These are phyloP conservation scores for Schwanniomyces vanrijiae DNA, from an alignment of 805 yeast species.

Conservation along the genomic window DNA sequence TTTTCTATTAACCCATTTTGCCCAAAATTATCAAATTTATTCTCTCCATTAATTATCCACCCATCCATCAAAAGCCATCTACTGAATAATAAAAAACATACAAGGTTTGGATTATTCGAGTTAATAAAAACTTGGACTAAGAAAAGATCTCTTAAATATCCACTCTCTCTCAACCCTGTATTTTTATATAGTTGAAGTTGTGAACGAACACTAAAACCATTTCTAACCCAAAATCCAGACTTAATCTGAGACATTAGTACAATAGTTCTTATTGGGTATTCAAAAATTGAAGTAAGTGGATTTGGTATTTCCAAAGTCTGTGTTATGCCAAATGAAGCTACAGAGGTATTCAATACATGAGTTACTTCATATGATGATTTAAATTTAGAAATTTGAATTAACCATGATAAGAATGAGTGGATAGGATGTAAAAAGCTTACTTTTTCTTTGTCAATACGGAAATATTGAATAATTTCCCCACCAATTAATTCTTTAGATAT, in stretches of 20 bases:
- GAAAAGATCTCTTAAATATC: conserved; percentile 76
- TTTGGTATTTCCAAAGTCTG: conserved; percentile 11
- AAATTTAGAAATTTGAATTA: conserved; percentile 54
- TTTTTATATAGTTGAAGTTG: conserved; percentile 80
- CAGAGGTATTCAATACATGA: conserved; percentile 16
- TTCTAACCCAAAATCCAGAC: conserved; percentile 91
- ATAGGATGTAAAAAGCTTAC: conserved; percentile 80
- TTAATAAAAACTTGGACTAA: conserved; percentile 65
- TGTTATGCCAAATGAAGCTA: conserved; percentile 4
- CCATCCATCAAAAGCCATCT: conserved; percentile 64
- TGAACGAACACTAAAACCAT: conserved; percentile 77
- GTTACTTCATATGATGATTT: conserved; percentile 20
- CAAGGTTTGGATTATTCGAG: conserved; percentile 50
- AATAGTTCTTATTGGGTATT: conserved; percentile 73
- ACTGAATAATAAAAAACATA: conserved; percentile 55
- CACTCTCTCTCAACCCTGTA: conserved; percentile 78
- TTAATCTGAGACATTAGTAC: conserved; percentile 82
- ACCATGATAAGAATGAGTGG: conserved; percentile 70
- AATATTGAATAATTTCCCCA: conserved; percentile 21
- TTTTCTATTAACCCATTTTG: conserved; percentile 26
- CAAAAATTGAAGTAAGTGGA: conserved; percentile 45
- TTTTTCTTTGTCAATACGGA: conserved; percentile 34
- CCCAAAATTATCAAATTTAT: conserved; percentile 2
- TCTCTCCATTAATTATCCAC: conserved; percentile 16
- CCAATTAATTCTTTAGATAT: conserved; percentile 22